These are phyloP conservation scores for Sugiyamaella novakii DNA, from an alignment of 1,139 yeast genomes.

Conservation along the genomic window DNA sequence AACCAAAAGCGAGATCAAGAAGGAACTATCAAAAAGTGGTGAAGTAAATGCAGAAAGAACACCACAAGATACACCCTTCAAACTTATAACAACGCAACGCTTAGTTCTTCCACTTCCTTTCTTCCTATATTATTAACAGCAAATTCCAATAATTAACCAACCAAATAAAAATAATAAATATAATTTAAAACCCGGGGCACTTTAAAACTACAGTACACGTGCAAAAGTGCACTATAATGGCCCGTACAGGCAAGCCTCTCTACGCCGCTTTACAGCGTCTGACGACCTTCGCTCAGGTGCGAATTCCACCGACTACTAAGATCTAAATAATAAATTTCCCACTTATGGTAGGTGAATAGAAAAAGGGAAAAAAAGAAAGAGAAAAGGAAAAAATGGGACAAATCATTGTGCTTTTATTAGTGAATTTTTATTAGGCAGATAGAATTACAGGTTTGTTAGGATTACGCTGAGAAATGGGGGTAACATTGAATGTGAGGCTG, in stretches of 20 bases:
- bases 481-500: background rate
- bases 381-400: constrained; percentile 2
- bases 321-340: constrained; percentile 14
- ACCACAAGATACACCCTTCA: background rate
- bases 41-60: background rate
- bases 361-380: constrained; percentile 10
- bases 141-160: background rate
- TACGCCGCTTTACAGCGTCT: constrained; percentile 19
- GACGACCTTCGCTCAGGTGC: constrained; percentile 19
- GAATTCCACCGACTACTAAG: constrained; percentile 10
- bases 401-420: constrained; percentile 16
- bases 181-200: constrained; percentile 18
- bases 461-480: background rate
- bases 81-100: background rate
- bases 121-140: background rate
- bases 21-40: background rate
- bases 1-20: background rate
- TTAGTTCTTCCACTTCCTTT: background rate
- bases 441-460: background rate
- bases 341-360: constrained; percentile 13
- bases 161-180: constrained; percentile 1
- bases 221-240: constrained; percentile 19
- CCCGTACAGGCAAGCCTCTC: constrained; percentile 21
- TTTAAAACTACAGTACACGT: constrained; percentile 17
- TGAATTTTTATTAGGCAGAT: background rate